Conservation (phyloP, 2,329 filamentous ascomycete species). For the Colletotrichum shisoi region DNA sequence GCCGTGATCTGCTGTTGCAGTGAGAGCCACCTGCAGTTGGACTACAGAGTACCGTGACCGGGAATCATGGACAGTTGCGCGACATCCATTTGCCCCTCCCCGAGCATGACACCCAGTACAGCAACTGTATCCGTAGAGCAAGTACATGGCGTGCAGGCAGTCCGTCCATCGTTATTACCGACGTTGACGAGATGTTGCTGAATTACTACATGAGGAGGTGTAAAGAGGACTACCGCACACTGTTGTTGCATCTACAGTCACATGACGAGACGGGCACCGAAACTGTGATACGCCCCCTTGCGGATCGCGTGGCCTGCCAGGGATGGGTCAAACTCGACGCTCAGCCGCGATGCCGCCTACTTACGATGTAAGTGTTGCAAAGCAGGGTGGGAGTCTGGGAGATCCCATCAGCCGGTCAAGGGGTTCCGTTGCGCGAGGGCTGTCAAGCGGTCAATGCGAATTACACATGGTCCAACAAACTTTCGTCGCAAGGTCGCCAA, state of each 20-base stretch:
- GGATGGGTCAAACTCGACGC: constrained; percentile 28
- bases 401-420: constrained; percentile 15
- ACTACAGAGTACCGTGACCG: background rate
- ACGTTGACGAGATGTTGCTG: background rate
- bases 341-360: constrained; percentile 26
- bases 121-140: background rate
- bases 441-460: constrained; percentile 28
- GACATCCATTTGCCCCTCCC: background rate
- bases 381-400: constrained; percentile 6
- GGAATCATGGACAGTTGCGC: background rate
- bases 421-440: constrained; percentile 21
- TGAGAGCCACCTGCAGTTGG: background rate
- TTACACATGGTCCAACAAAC: constrained; percentile 33
- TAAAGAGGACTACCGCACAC: background rate
- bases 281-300: constrained; percentile 31
- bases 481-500: constrained; percentile 34
- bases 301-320: constrained; percentile 33
- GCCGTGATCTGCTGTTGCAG: background rate
- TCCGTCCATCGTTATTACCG: background rate
- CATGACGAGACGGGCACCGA: constrained; percentile 36
- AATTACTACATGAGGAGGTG: background rate
- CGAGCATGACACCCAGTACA: constrained; percentile 9
- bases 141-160: background rate
- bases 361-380: constrained; percentile 17
- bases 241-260: constrained; percentile 24